Base-by-base conservation (phyloP, 176 grass and related monocot genomes). In the Thalia dealbata region DNA sequence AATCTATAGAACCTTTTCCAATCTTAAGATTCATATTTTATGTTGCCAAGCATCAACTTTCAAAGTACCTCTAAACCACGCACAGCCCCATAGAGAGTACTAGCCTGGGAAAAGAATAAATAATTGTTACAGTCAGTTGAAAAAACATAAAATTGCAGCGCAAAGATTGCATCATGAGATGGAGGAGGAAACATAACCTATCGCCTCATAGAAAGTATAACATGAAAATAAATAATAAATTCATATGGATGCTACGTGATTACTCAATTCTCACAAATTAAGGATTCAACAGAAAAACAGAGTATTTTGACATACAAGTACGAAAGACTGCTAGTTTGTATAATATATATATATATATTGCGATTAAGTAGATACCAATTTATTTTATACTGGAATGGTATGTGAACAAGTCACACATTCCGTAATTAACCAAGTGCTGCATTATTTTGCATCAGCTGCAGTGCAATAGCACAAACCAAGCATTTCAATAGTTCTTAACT, bases 81-180 rank as follows among this genome's bases (percentile, higher is more conserved):
- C 68, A 92, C 77, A 84, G 90, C 90, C 69, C 95, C 95, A 78
- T 86, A 92, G 61, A 97, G 81, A 52, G 95, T 97, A 81, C 91
- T 92, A 28, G 90, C 87, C 95, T 92, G 68, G 77, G 89, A 81
- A 7, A 28, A 24, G 61, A 78, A 61, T 4, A 62, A 14, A 6
- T 62, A 38, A 14, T 14, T 18, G 14, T 13, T 28, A 46, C n/a
- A 61, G 12, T 4, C 14, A 68, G 9, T 19, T 68, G 50, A 24
- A 32, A 32, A 32, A 41, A 50, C 43, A 67, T 50, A 18, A 73
- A 56, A 21, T 73, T 30, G 3, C n/a, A 21, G 30, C 32, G 14
- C 27, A 32, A 73, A 30, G 18, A 73, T 10, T 50, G 32, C 29
- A 27, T 59, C 16, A 66, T 28, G 21, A 28, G 45, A 70, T 45